Base-by-base conservation (phyloP, 371 early-diverging fungal genomes). In the Cokeromyces recurvatus region DNA sequence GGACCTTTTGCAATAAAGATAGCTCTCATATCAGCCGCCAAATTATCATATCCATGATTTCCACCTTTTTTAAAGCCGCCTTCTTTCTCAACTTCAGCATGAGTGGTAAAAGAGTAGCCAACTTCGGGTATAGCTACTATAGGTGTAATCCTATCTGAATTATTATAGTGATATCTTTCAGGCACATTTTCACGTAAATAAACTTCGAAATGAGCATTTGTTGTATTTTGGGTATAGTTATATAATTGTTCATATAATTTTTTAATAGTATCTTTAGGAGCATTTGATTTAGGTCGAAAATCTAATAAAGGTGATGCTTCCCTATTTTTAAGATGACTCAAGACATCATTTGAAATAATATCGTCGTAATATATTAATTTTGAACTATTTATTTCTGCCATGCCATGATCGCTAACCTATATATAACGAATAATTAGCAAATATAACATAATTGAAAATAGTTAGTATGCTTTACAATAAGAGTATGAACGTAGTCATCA, bases 381-480 rank as follows among this genome's bases (percentile, higher is more conserved):
- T n/a, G 80, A 64, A 39, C 77, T 61, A n/a, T 73, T 53, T 5
- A 64, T 56, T 12, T 64, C 57, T 6, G 91, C 75, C 95, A 97
- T 95, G 1, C 97, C 96, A 50, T 96, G 97, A 62, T 95, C 96
- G 48, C 92, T 82, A n/a, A 77, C 77, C 70, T 67, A 54, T 5
- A 12, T 16, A 2, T 23, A 22, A n/a, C n/a, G n/a, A n/a, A n/a
- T n/a, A 44, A 1, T 16, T 22, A 17, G 27, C 16, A 5, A 2
- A 16, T 27, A 27, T 27, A 27, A 27, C 11, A 27, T 7, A 27
- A 27, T 5, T 27, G 29, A 27, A 11, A 27, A 7, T 5, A 11
- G 29, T 27, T 7, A 7, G 29, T 27, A 11, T 7, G 29, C 43
- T 59, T 82, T 45, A 94, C 91, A 19, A 95, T 58, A n/a, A 97